Conservation (phyloP, 805 yeast genomes). For the Grigorovia humatica region DNA sequence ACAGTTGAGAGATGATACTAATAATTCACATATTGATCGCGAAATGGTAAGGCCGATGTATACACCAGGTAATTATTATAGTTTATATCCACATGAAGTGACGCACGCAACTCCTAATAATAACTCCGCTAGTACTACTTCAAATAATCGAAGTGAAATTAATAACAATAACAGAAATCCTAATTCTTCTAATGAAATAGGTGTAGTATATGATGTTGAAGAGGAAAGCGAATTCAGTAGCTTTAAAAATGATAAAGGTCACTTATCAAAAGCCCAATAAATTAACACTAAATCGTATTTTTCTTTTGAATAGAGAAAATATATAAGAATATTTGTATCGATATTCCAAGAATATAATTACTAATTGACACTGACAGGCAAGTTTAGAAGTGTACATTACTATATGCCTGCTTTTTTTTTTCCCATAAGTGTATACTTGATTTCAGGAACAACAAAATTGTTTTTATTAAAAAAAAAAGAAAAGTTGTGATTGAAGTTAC, state of each 20-base stretch:
- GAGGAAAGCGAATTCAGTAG: not conserved
- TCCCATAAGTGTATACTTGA: not conserved
- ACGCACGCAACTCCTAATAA: not conserved
- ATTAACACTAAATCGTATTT: not conserved
- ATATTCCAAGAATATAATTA: not conserved
- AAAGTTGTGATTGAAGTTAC: not conserved
- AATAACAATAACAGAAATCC: not conserved
- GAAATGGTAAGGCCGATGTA: conserved; percentile 13
- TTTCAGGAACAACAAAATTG: too few relatives aligned
- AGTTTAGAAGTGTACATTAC: too few relatives aligned
- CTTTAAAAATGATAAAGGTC: not conserved
- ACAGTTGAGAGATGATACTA: conserved; percentile 7
- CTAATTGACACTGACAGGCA: not conserved
- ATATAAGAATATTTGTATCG: not conserved
- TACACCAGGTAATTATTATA: conserved; percentile 2
- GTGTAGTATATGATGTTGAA: not conserved
- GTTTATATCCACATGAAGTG: not conserved
- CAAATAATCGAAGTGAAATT: not conserved
- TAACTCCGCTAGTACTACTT: not conserved
- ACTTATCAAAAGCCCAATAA: not conserved
- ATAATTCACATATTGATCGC: conserved; percentile 8
- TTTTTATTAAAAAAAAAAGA: not conserved
- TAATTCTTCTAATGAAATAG: not conserved
- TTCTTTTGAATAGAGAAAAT: too few relatives aligned
- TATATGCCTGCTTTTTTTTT: not conserved